Evolutionary conservation across 2,329 filamentous ascomycete species (phyloP).

Genomic region (Colletotrichum camelliae): DNA sequence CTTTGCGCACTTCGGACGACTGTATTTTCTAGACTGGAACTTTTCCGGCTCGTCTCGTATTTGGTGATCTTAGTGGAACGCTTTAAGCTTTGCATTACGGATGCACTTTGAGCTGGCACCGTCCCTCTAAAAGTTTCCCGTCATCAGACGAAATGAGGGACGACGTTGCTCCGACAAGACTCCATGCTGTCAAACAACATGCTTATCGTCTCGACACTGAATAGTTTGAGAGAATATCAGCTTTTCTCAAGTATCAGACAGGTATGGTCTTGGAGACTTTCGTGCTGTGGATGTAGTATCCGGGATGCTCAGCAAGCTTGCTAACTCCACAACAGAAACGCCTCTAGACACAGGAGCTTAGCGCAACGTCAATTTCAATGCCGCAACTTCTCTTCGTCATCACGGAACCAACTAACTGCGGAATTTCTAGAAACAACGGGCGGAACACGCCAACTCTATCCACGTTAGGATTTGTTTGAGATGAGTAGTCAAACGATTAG

Average conservation of each 20-base stretch:
- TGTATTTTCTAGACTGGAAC: background rate
- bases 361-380: background rate
- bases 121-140: background rate
- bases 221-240: background rate
- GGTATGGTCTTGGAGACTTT: background rate
- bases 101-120: background rate
- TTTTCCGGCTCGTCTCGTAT: background rate
- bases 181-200: background rate
- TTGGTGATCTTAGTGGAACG: background rate
- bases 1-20: background rate
- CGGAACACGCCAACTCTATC: background rate
- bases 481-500: background rate
- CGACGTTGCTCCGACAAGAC: background rate
- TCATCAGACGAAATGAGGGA: background rate
- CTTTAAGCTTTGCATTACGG: background rate
- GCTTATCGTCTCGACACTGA: background rate
- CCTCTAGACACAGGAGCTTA: background rate
- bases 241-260: background rate
- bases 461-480: background rate
- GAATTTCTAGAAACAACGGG: background rate
- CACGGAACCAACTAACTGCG: background rate
- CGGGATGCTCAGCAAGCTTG: background rate
- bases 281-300: background rate
- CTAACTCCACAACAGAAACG: background rate
- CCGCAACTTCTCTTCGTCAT: background rate